phyloP scores from a whole-genome alignment of 129 eudicot genomes.

The Scalesia atractyloides region DNA sequence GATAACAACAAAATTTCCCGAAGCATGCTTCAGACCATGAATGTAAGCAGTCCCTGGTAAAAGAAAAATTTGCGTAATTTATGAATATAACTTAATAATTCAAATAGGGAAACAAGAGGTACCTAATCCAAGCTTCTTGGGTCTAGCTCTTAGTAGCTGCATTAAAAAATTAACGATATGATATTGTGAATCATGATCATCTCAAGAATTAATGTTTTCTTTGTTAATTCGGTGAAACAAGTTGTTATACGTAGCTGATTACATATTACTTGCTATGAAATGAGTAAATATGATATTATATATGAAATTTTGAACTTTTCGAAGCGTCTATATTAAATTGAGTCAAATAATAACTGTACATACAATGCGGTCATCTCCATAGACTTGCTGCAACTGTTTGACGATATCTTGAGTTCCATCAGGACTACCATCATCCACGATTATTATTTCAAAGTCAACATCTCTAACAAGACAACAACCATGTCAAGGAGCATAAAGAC shows the following conservation, averaged over 20 bases:
- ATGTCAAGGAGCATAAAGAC: conserved; percentile 9
- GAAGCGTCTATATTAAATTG: not conserved
- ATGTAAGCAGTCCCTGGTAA: conserved; percentile 87
- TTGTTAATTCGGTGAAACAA: not conserved
- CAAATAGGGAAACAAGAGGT: conserved; percentile 12
- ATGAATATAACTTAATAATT: not conserved
- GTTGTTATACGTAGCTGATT: not conserved
- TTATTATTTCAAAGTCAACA: conserved; percentile 75
- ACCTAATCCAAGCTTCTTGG: conserved; percentile 95
- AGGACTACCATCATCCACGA: conserved; percentile 99
- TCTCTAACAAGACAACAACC: conserved; percentile 45
- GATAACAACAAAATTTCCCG: conserved; percentile 83
- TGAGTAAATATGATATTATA: not conserved
- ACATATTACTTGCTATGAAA: not conserved
- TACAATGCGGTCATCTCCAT: conserved; percentile 91
- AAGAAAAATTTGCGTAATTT: conserved; percentile 16
- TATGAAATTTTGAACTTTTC: not conserved
- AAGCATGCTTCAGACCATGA: conserved; percentile 92
- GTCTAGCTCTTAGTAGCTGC: conserved; percentile 84
- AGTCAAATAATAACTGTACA: conserved; percentile 27
- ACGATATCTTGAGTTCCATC: conserved; percentile 98
- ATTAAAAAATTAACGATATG: conserved; percentile 15
- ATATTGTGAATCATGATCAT: not conserved
- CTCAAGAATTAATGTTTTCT: not conserved
- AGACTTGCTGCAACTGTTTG: conserved; percentile 82